Percentiles rank a stretch among this genome's conserved stretches.
Conservation (phyloP, 768 basidiomycete species). For the Boletus rufocinnamomeus region DNA sequence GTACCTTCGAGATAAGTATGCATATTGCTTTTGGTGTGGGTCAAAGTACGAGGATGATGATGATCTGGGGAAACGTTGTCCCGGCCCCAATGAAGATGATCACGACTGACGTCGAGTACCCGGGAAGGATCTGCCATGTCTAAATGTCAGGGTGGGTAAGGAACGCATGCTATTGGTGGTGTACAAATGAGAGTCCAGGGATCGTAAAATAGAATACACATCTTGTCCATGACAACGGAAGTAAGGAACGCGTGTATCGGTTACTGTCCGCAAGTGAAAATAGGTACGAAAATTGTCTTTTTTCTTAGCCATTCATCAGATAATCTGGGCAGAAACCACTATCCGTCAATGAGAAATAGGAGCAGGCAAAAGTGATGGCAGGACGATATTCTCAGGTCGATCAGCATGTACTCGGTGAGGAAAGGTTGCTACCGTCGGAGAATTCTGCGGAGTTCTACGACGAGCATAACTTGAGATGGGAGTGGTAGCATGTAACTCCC, state of each 20-base stretch:
- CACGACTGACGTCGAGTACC: conserved; percentile 60
- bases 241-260: conserved; percentile 18
- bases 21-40: conserved; percentile 91
- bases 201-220: conserved; percentile 20
- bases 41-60: conserved; percentile 63
- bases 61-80: conserved; percentile 67
- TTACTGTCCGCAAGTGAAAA: background rate
- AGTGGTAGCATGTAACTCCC: conserved; percentile 62
- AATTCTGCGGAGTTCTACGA: conserved; percentile 73
- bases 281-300: background rate
- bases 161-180: conserved; percentile 30
- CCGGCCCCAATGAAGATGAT: conserved; percentile 73
- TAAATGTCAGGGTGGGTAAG: conserved; percentile 6
- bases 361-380: conserved; percentile 61
- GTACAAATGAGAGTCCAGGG: conserved; percentile 34
- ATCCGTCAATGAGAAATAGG: conserved; percentile 25
- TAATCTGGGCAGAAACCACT: background rate
- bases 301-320: background rate
- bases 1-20: conserved; percentile 71
- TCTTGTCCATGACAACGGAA: conserved; percentile 19
- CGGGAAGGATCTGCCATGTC: background rate
- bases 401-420: conserved; percentile 37
- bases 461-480: conserved; percentile 82
- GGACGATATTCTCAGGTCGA: conserved; percentile 35
- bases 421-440: conserved; percentile 70